These are phyloP conservation scores for Trichocomaceae sp. DNA, from an alignment of 2,329 filamentous ascomycete species.

Conservation along the genomic window DNA sequence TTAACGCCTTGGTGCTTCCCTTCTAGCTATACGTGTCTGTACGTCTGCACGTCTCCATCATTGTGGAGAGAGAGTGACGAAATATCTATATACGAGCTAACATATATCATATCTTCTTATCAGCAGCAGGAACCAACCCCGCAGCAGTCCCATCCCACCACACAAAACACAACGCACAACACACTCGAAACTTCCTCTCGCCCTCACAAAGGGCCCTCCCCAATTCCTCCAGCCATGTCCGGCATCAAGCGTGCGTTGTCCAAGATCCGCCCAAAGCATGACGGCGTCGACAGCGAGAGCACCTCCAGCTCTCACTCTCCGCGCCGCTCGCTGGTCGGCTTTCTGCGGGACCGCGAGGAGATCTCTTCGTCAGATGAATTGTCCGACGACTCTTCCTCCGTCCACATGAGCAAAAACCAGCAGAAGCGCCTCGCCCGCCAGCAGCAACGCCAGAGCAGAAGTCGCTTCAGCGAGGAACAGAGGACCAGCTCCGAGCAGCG, in stretches of 20 bases:
- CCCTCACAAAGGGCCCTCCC: not conserved
- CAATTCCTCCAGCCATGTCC: slow-evolving; percentile 30
- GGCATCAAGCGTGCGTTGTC: slow-evolving; percentile 43
- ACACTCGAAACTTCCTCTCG: slow-evolving; percentile 1
- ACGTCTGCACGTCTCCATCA: too few relatives aligned
- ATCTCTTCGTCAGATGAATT: slow-evolving; percentile 39
- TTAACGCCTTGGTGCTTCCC: too few relatives aligned
- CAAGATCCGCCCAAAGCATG: slow-evolving; percentile 30
- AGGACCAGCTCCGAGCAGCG: slow-evolving; percentile 36
- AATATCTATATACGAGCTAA: not conserved
- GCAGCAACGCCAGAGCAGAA: slow-evolving; percentile 33
- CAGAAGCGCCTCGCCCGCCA: slow-evolving; percentile 38
- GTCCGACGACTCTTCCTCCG: slow-evolving; percentile 30
- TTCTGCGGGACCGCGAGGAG: slow-evolving; percentile 37
- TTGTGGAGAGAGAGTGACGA: too few relatives aligned
- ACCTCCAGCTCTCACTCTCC: slow-evolving; percentile 18
- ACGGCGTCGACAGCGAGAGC: slow-evolving; percentile 14
- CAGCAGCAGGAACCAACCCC: not conserved
- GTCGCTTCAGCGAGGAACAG: slow-evolving; percentile 40
- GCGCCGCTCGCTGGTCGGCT: slow-evolving; percentile 36
- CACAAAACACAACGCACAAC: not conserved
- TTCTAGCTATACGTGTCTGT: too few relatives aligned
- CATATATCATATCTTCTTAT: not conserved
- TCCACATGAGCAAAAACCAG: slow-evolving; percentile 39
- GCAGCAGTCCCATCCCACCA: too few relatives aligned